These are phyloP conservation scores for Papiliotrema fonsecae DNA, from an alignment of 1,284 basidiomycete species.

Conservation along the genomic window DNA sequence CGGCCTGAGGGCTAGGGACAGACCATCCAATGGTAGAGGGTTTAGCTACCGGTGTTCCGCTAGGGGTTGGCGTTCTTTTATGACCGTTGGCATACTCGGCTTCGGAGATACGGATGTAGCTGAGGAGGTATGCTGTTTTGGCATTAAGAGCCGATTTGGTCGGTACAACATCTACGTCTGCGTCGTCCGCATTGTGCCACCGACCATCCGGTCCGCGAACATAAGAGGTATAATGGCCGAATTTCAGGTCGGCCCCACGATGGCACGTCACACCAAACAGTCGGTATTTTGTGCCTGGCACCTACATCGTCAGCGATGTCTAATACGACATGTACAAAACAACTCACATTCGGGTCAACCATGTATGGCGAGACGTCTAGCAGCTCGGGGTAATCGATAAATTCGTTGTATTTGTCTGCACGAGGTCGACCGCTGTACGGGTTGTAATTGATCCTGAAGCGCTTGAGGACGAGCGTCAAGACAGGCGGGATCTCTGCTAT, in stretches of 20 bases:
- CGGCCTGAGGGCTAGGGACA: too few relatives aligned
- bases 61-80: too few relatives aligned
- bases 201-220: slow-evolving; percentile 66
- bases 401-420: slow-evolving; percentile 77
- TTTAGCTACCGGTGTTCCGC: too few relatives aligned
- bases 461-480: slow-evolving; percentile 95
- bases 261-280: slow-evolving; percentile 92
- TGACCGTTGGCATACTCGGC: slow-evolving; percentile 5
- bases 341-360: slow-evolving; percentile 62
- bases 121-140: slow-evolving; percentile 87
- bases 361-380: slow-evolving; percentile 76
- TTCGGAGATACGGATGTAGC: slow-evolving; percentile 64
- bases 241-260: slow-evolving; percentile 85
- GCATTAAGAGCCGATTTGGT: slow-evolving; percentile 54
- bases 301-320: neutral
- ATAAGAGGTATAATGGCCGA: slow-evolving; percentile 91
- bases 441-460: slow-evolving; percentile 58
- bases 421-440: slow-evolving; percentile 57
- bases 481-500: slow-evolving; percentile 81
- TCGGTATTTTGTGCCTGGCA: slow-evolving; percentile 66
- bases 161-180: slow-evolving; percentile 55
- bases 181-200: slow-evolving; percentile 96
- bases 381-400: slow-evolving; percentile 70
- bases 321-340: neutral
- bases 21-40: too few relatives aligned